These are phyloP conservation scores for Aspergillus bridgeri DNA, from an alignment of 495 filamentous ascomycete genomes.

Conservation along the genomic window DNA sequence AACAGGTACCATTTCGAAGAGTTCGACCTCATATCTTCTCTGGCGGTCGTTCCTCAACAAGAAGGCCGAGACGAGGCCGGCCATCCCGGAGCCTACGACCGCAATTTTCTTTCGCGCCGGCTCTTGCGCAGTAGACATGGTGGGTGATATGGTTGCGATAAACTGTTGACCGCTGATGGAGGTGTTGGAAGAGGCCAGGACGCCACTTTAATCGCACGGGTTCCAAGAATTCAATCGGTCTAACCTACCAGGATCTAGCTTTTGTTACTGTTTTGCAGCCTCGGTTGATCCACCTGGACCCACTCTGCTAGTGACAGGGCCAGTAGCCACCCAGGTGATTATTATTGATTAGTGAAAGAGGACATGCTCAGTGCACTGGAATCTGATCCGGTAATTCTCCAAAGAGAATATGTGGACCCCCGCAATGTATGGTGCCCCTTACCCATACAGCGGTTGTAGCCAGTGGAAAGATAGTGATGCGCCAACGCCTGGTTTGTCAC, in stretches of 20 bases:
- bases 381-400: background rate
- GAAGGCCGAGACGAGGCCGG: slow-evolving; percentile 50
- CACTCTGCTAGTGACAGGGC: background rate
- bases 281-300: background rate
- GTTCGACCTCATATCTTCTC: slow-evolving; percentile 41
- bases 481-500: background rate
- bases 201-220: background rate
- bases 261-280: background rate
- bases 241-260: background rate
- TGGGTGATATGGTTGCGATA: background rate
- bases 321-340: background rate
- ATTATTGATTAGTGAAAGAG: background rate
- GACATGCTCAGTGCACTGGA: background rate
- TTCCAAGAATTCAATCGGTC: background rate
- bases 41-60: slow-evolving; percentile 43
- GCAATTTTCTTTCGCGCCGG: slow-evolving; percentile 30
- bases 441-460: background rate
- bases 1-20: slow-evolving; percentile 45
- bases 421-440: background rate
- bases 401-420: background rate
- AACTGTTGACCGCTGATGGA: background rate
- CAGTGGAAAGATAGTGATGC: background rate
- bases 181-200: background rate
- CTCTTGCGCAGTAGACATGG: background rate
- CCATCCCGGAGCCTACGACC: slow-evolving; percentile 54